Evolutionary conservation across 2,329 filamentous ascomycete species (phyloP).

Genomic region (Cordyceps fumosorosea): DNA sequence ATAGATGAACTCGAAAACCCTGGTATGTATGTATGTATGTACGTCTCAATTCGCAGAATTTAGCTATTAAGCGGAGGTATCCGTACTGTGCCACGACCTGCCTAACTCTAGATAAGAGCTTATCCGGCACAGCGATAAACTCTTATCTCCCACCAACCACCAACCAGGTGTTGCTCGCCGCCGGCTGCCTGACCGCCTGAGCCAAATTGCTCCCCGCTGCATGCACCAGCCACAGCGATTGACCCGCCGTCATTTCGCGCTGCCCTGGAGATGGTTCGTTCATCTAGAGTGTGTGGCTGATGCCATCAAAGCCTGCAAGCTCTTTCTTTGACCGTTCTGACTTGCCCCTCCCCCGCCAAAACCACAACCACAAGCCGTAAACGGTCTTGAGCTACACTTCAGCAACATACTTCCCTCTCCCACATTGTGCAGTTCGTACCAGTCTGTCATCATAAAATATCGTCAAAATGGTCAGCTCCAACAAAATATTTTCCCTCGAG

Average conservation of each 20-base stretch:
- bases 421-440: neutral
- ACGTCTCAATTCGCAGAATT: no score
- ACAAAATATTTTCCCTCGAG: conserved; percentile 80
- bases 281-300: conserved; percentile 2
- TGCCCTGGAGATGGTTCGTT: conserved; percentile 4
- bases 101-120: no score
- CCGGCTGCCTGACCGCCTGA: conserved; percentile 4
- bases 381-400: conserved; percentile 1
- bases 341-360: conserved; percentile 16
- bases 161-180: neutral
- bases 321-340: neutral
- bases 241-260: conserved; percentile 9
- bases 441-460: neutral
- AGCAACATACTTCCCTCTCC: neutral
- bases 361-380: conserved; percentile 1
- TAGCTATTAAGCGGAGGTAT: no score
- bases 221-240: conserved; percentile 1
- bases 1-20: no score
- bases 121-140: no score
- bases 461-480: conserved; percentile 39
- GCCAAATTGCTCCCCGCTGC: neutral
- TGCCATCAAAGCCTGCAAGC: neutral
- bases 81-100: no score
- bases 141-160: no score
- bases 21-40: no score